Base-by-base conservation (phyloP, 2,329 filamentous ascomycete genomes). In the Epichloe uncinata region DNA sequence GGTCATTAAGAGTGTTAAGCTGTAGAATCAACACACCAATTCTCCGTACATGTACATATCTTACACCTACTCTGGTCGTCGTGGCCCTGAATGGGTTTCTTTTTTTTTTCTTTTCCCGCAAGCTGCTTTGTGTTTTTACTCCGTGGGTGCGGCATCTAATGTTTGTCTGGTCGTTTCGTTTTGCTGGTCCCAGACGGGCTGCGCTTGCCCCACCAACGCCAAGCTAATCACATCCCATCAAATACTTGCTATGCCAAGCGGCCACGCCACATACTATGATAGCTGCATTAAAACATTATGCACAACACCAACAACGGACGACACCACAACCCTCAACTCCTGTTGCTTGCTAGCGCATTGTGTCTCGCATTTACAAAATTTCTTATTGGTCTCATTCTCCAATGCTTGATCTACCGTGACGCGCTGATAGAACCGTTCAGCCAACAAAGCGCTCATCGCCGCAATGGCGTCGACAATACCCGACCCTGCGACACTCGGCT, bases 1-100 rank as follows among this genome's bases (percentile, higher is more conserved):
- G 18, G 70, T 98, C 67, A 82, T 97, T 60, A 95, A 93, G 81
- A 95, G 88, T 77, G 78, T 87, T 63, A 97, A 93, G 74, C 73
- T 98, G 69, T 91, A 81, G 16, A 38, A 16, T 3, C 0, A n/a
- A 44, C 6, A 4, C 15, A 18, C 13, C 3, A 40, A 42, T 48
- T 5, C 5, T 37, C 16, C 6, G 26, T 18, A n/a, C 18, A 35
- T 26, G 26, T 49, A 38, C 26, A 44, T 30, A 30, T 4, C 3
- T 30, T 30, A 30, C 26, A 30, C 8, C 3, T 1, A 9, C 8
- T 4, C 26, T 30, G 26, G 26, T 30, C 3, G 26, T 30, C 8
- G 26, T 30, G 1, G 8, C 26, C 26, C 26, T 30, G 3, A 11
- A 30, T 30, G 8, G 26, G 5, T 7, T 26, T 9, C 9, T 9